phyloP scores from a whole-genome alignment of 140 eudicot genomes.

The Oenanthe javanica region DNA sequence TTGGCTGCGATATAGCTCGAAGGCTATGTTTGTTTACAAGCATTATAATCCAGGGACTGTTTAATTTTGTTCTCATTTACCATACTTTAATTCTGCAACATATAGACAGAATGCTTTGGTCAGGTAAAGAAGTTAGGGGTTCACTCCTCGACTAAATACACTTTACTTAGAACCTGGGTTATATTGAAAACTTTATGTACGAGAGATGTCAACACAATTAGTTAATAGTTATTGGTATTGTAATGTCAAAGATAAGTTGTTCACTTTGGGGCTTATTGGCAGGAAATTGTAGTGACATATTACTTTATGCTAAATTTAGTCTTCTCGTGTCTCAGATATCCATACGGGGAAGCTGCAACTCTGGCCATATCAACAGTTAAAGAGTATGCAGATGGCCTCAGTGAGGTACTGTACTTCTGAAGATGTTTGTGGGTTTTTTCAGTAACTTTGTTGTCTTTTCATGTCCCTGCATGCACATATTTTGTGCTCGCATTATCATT shows the following conservation, averaged over 20 bases:
- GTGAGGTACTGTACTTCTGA: conserved; percentile 47
- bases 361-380: conserved; percentile 80
- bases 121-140: too few relatives aligned
- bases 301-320: not conserved
- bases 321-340: conserved; percentile 49
- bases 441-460: not conserved
- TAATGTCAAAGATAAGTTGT: not conserved
- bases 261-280: not conserved
- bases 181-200: not conserved
- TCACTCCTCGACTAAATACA: not conserved
- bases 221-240: not conserved
- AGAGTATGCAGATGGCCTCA: conserved; percentile 54
- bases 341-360: conserved; percentile 85
- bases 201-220: not conserved
- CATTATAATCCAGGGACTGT: too few relatives aligned
- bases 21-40: too few relatives aligned
- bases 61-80: too few relatives aligned
- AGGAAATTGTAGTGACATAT: not conserved
- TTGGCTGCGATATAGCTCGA: too few relatives aligned
- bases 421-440: not conserved
- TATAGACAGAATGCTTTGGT: not conserved
- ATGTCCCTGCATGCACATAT: not conserved
- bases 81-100: not conserved
- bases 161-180: conserved; percentile 4
- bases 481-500: not conserved